Conservation (phyloP, 2,329 filamentous ascomycete species). For the Leptographium galeiforme region DNA sequence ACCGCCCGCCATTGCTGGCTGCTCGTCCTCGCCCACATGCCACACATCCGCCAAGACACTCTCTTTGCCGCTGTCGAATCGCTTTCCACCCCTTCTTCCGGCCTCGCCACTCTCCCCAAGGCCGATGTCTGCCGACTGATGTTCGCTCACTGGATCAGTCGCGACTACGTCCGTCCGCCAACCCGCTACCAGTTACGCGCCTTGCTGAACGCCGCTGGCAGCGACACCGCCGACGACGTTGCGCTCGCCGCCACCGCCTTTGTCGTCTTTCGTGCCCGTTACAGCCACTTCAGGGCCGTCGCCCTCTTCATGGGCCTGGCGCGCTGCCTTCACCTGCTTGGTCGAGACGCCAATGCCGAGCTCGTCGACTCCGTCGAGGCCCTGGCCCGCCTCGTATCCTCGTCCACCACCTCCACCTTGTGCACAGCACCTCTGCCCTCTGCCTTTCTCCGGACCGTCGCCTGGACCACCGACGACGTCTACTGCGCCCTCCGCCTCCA, state of each 20-base stretch:
- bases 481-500: conserved; percentile 12
- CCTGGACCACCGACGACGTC: conserved; percentile 12
- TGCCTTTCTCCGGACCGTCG: conserved; percentile 13
- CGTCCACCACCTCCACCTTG: not conserved
- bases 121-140: conserved; percentile 14
- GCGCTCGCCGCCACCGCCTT: conserved; percentile 16
- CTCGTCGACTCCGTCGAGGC: conserved; percentile 5
- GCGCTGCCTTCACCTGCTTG: conserved; percentile 4
- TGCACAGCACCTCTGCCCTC: conserved; percentile 5
- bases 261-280: conserved; percentile 10
- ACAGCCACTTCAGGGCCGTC: conserved; percentile 2
- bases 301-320: conserved; percentile 8
- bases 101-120: conserved; percentile 4
- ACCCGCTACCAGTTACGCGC: not conserved
- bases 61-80: conserved; percentile 7
- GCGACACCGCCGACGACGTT: conserved; percentile 5
- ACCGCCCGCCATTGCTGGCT: conserved; percentile 7
- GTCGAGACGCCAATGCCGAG: not conserved
- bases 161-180: conserved; percentile 12
- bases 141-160: conserved; percentile 18
- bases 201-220: not conserved
- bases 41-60: conserved; percentile 9
- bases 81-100: too few species aligned
- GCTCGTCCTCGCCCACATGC: conserved; percentile 8
- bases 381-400: not conserved